These are phyloP conservation scores for Dalechampia spathulata DNA, from an alignment of 441 rosid species.

Conservation along the genomic window DNA sequence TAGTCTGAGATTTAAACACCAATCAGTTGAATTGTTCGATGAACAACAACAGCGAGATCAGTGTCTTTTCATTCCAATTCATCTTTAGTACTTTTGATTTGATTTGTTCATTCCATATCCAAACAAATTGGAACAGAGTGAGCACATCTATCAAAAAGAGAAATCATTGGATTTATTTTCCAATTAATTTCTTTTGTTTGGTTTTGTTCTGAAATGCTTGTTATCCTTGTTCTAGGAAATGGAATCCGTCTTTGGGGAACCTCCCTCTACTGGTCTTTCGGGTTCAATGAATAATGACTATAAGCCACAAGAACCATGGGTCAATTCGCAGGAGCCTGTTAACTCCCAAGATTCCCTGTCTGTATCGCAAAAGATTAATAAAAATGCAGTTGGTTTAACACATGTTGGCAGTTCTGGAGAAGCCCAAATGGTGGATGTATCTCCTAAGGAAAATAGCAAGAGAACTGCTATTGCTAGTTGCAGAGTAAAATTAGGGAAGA, in stretches of 20 bases:
- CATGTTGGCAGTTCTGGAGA: conserved; percentile 59
- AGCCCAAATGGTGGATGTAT: conserved; percentile 94
- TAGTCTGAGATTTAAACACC: background rate
- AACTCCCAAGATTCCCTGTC: conserved; percentile 18
- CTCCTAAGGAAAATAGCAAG: conserved; percentile 50
- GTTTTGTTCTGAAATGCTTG: too few species aligned
- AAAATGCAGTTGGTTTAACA: conserved; percentile 30
- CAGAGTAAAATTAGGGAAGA: conserved; percentile 61
- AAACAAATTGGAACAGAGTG: too few species aligned
- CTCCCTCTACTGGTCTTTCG: conserved; percentile 26
- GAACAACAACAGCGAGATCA: background rate
- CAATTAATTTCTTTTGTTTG: too few species aligned
- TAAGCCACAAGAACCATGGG: conserved; percentile 18
- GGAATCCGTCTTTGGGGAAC: conserved; percentile 69
- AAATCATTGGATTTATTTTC: too few species aligned
- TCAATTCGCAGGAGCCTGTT: conserved; percentile 13
- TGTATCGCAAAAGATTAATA: conserved; percentile 13
- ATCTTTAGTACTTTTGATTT: background rate
- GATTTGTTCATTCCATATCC: too few species aligned
- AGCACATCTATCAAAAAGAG: too few species aligned
- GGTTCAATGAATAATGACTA: conserved; percentile 20
- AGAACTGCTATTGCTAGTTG: conserved; percentile 74
- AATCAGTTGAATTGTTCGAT: background rate
- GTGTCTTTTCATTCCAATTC: background rate
- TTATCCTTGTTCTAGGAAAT: conserved; percentile 58